Base-by-base conservation (phyloP, 306 rosid species). In the Alnus rubra region DNA sequence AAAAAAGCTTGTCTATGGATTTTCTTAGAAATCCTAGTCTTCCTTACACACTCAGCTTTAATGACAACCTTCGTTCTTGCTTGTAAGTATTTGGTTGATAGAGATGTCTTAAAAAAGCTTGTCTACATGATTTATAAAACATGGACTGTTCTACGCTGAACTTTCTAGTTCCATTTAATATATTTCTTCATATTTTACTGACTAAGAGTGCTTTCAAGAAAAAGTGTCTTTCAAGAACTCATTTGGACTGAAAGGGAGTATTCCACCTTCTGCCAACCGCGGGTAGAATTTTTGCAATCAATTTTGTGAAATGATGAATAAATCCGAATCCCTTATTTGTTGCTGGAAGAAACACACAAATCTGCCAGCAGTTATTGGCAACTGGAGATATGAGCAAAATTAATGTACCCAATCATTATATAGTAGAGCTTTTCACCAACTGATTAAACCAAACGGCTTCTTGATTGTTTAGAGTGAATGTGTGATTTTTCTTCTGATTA, bases 401-500 rank as follows among this genome's bases (percentile, higher is more conserved):
- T 42, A 42, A 42, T 42, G 45, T 42, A 42, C 45, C 45, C 45
- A 31, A 62, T 62, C 14, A 62, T 31, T 31, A 2, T 64, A 35
- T 3, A 64, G 23, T 1, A 5, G 48, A 64, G 35, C 14, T 23
- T 31, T 37, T 19, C 54, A 18, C 18, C 15, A 1, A n/a, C 52
- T 47, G 74, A 23, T 48, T 11, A 11, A 69, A 42, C 73, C 47
- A 48, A 6, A 68, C 28, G 42, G 5, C 44, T 28, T 74, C 50
- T 74, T 49, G 54, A 7, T 75, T 62, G 31, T 15, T 76, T 60
- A 23, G 45, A 15, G 3, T 14, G 44, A 18, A 18, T 51, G 9
- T 47, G 71, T 65, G 39, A 30, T 18, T 42, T 60, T 65, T 59
- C 49, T 28, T 51, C 74, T 48, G 9, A 65, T 70, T 75, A 8